These are phyloP conservation scores for Phytophthora idaei DNA, from an alignment of 352 stramenopile genomes.

Conservation along the genomic window DNA sequence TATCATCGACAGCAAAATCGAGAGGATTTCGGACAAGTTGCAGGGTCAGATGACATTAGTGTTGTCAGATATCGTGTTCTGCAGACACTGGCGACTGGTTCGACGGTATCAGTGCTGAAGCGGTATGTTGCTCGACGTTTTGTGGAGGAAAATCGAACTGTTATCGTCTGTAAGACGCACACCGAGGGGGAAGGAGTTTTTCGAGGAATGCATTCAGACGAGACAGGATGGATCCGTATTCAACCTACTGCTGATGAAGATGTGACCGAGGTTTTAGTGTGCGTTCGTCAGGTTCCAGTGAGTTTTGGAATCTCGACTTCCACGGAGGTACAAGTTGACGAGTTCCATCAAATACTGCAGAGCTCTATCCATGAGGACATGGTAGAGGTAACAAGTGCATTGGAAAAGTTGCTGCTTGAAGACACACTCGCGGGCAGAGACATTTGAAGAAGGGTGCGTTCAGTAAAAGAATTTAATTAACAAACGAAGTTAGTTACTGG, in stretches of 20 bases:
- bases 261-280: conserved; percentile 7
- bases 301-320: conserved; percentile 11
- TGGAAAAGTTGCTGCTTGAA: conserved; percentile 10
- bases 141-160: conserved; percentile 40
- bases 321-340: not conserved
- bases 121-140: conserved; percentile 37
- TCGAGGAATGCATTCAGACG: conserved; percentile 49
- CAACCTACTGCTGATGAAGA: conserved; percentile 1
- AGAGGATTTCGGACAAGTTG: conserved; percentile 23
- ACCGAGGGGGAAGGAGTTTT: conserved; percentile 40
- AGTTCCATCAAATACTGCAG: conserved; percentile 18
- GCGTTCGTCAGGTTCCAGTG: conserved; percentile 17
- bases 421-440: conserved; percentile 10
- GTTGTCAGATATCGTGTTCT: conserved; percentile 32
- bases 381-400: not conserved
- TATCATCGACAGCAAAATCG: conserved; percentile 23
- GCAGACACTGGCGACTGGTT: not conserved
- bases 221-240: conserved; percentile 49
- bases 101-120: conserved; percentile 16
- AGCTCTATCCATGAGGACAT: conserved; percentile 12
- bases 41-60: conserved; percentile 29
- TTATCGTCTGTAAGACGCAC: conserved; percentile 54
- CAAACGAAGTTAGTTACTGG: too few species aligned
- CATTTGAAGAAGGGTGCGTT: not conserved
- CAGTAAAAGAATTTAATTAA: too few species aligned